phyloP scores from a whole-genome alignment of 768 basidiomycete species.

The Tylopilus subfusipes region DNA sequence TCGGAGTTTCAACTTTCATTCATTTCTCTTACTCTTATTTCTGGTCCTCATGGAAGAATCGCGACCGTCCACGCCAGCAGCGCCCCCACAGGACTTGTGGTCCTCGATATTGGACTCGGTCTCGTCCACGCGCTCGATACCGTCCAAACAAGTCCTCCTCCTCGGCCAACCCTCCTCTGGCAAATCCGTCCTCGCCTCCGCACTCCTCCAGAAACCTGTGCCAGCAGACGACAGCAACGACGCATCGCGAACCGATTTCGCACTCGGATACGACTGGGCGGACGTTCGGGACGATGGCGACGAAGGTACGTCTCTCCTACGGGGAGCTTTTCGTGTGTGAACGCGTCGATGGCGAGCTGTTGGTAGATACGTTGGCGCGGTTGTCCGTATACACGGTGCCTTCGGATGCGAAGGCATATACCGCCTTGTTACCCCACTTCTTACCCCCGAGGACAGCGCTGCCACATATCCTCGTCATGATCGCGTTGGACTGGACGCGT shows the following conservation, averaged over 20 bases:
- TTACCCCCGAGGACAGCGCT: constrained; percentile 66
- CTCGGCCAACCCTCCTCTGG: constrained; percentile 79
- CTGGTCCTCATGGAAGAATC: constrained; percentile 35
- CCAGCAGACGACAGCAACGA: constrained; percentile 52
- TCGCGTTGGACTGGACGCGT: constrained; percentile 92
- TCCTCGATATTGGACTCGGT: constrained; percentile 88
- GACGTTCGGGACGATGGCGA: constrained; percentile 91
- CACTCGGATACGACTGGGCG: constrained; percentile 89
- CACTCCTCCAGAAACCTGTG: constrained; percentile 65
- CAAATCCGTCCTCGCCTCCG: constrained; percentile 71
- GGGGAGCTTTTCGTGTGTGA: neutral
- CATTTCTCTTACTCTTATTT: neutral
- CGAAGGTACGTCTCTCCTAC: constrained; percentile 62
- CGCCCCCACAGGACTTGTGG: constrained; percentile 84
- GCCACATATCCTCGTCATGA: constrained; percentile 72
- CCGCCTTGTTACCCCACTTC: constrained; percentile 71
- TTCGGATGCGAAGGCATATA: constrained; percentile 68
- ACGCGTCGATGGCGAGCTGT: neutral
- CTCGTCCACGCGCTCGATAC: constrained; percentile 73
- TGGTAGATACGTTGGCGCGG: constrained; percentile 79
- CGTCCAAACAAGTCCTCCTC: constrained; percentile 82
- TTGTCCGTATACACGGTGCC: constrained; percentile 91
- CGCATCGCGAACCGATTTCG: constrained; percentile 68
- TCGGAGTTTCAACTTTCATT: constrained; percentile 27
- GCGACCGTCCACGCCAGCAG: constrained; percentile 67